phyloP scores from a whole-genome alignment of 2,329 filamentous ascomycete species.

The Phoma sp. region DNA sequence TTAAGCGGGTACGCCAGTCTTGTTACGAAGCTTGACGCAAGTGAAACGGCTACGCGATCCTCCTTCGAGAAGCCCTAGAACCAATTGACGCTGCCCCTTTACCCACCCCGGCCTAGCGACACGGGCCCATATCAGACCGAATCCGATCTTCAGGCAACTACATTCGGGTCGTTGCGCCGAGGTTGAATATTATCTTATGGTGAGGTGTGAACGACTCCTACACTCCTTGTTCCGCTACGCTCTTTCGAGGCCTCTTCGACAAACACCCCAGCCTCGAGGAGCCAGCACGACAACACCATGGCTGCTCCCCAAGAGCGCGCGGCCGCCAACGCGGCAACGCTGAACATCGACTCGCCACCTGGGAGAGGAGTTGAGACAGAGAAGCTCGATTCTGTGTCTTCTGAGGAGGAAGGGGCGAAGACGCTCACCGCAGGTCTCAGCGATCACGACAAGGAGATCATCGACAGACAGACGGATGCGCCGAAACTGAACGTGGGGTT shows the following conservation, averaged over 20 bases:
- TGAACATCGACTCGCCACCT: constrained; percentile 5
- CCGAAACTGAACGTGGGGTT: constrained; percentile 53
- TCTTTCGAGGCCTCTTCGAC: constrained; percentile 7
- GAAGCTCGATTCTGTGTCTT: constrained; percentile 26
- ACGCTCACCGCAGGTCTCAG: constrained; percentile 33
- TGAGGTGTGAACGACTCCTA: constrained; percentile 14
- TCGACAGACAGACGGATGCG: constrained; percentile 50
- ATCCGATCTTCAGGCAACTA: constrained; percentile 4
- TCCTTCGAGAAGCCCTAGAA: constrained; percentile 6
- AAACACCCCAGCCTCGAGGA: constrained; percentile 9
- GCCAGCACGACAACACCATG: constrained; percentile 11
- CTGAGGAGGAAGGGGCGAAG: constrained; percentile 26
- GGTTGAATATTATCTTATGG: constrained; percentile 12
- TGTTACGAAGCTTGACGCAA: constrained; percentile 8
- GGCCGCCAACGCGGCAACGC: constrained; percentile 8
- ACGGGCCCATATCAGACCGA: constrained; percentile 11
- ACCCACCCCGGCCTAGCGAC: constrained; percentile 10
- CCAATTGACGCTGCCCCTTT: constrained; percentile 12
- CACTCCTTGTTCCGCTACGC: constrained; percentile 3
- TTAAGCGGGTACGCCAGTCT: constrained; percentile 2
- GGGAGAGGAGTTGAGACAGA: constrained; percentile 30
- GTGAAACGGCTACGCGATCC: constrained; percentile 11
- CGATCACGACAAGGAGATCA: constrained; percentile 43
- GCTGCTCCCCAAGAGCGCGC: constrained; percentile 16
- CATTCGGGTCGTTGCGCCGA: constrained; percentile 13